Conservation (phyloP, 345 rosid genomes). For the Eucalyptus sp. region DNA sequence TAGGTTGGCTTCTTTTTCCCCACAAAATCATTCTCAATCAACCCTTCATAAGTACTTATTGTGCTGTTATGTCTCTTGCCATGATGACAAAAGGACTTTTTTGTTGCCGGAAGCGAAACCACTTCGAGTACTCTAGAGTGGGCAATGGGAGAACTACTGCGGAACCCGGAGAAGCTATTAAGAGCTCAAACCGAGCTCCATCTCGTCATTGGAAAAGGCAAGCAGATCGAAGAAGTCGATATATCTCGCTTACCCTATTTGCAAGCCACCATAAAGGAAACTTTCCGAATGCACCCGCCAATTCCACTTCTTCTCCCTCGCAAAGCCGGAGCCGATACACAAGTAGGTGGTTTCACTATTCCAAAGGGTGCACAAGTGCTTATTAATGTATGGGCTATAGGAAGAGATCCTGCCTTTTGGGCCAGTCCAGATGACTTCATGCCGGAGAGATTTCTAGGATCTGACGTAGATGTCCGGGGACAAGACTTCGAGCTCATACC, state of each 20-base stretch:
- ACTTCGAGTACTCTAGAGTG: constrained; percentile 43
- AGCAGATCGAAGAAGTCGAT: constrained; percentile 14
- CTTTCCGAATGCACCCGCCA: constrained; percentile 33
- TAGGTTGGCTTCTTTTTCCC: not conserved
- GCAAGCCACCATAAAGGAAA: constrained; percentile 37
- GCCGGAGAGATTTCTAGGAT: constrained; percentile 36
- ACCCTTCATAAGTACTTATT: not conserved
- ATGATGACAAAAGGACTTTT: constrained; percentile 11
- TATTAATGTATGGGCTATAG: constrained; percentile 41
- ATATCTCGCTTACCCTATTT: constrained; percentile 19
- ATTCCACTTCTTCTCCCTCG: constrained; percentile 24
- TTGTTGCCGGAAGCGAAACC: constrained; percentile 34
- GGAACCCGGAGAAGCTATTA: constrained; percentile 4
- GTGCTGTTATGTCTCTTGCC: not conserved
- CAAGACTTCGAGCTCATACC: constrained; percentile 21
- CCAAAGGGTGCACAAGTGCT: constrained; percentile 29
- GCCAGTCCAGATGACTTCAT: not conserved
- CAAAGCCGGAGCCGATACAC: constrained; percentile 13
- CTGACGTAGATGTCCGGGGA: constrained; percentile 18
- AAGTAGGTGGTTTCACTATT: constrained; percentile 14
- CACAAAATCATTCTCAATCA: not conserved
- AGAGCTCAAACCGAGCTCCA: constrained; percentile 24
- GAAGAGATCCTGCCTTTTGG: constrained; percentile 28
- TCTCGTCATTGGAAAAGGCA: constrained; percentile 13
- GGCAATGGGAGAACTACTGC: constrained; percentile 44